Evolutionary conservation across 2,329 filamentous ascomycete genomes (phyloP).

Genomic region (Fonsecaea monophora): DNA sequence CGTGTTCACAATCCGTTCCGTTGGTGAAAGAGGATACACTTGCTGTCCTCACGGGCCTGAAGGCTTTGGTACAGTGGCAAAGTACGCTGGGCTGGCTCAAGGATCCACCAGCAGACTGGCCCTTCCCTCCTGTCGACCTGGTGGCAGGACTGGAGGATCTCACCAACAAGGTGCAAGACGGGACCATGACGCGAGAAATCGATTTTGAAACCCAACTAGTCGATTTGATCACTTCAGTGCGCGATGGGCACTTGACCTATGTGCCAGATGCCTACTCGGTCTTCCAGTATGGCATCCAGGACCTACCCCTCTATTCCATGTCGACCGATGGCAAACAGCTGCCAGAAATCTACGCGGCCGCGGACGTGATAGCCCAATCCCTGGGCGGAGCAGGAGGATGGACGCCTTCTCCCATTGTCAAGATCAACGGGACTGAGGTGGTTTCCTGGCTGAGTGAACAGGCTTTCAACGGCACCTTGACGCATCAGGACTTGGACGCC

Average conservation of each 20-base stretch:
- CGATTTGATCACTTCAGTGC: conserved; percentile 59
- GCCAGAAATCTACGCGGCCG: conserved; percentile 61
- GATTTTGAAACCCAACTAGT: conserved; percentile 63
- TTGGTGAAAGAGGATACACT: conserved; percentile 24
- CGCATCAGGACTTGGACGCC: conserved; percentile 13
- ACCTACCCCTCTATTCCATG: conserved; percentile 64
- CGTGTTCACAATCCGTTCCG: conserved; percentile 20
- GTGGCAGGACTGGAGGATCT: conserved; percentile 56
- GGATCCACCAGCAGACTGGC: conserved; percentile 60
- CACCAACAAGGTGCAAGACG: conserved; percentile 49
- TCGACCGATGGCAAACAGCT: conserved; percentile 64
- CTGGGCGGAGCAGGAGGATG: conserved; percentile 1
- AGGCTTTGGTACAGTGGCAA: conserved; percentile 51
- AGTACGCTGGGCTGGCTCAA: conserved; percentile 58
- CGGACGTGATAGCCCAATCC: background rate
- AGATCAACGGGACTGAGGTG: conserved; percentile 24
- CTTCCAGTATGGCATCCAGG: conserved; percentile 62
- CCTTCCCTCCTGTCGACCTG: conserved; percentile 58
- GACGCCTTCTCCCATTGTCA: conserved; percentile 29
- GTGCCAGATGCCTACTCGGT: conserved; percentile 42
- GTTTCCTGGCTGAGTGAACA: conserved; percentile 2
- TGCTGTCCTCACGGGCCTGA: conserved; percentile 12
- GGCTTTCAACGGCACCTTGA: conserved; percentile 16
- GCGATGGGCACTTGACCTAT: conserved; percentile 64
- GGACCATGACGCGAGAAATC: conserved; percentile 59